Conservation (phyloP, 768 basidiomycete genomes). For the Xerocomellus amylosporus region DNA sequence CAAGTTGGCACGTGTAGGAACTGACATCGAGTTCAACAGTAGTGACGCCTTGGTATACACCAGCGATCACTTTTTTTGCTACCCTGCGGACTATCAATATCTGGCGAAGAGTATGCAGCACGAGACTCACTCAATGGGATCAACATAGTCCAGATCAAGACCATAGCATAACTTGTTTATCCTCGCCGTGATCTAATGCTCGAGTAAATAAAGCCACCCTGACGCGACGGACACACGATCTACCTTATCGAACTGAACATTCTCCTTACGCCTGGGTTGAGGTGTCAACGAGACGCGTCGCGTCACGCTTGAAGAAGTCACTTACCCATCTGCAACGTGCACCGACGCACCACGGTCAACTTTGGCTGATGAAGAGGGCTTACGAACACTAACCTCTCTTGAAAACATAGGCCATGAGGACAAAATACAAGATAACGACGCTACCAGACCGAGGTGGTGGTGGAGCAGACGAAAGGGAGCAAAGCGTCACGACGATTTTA, state of each 20-base stretch:
- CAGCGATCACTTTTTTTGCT: conserved; percentile 88
- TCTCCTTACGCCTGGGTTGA: conserved; percentile 72
- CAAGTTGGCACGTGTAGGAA: conserved; percentile 8
- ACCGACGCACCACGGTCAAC: conserved; percentile 8
- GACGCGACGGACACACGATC: conserved; percentile 18
- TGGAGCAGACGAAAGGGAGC: conserved; percentile 18
- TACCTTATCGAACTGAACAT: conserved; percentile 92
- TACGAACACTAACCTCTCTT: conserved; percentile 47
- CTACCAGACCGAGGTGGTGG: conserved; percentile 14
- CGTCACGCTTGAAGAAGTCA: conserved; percentile 4
- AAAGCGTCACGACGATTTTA: conserved; percentile 30
- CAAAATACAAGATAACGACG: conserved; percentile 1
- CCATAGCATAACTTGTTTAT: conserved; percentile 94
- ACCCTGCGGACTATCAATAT: conserved; percentile 47
- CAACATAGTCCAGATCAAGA: conserved; percentile 86
- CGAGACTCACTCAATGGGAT: conserved; percentile 73
- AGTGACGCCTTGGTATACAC: conserved; percentile 94
- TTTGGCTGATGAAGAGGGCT: neutral
- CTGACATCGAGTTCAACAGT: conserved; percentile 95
- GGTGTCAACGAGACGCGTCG: conserved; percentile 25
- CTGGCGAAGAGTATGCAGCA: neutral
- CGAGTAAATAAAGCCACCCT: conserved; percentile 16
- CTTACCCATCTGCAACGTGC: conserved; percentile 46
- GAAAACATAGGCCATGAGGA: conserved; percentile 49
- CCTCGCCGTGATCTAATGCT: conserved; percentile 72